phyloP scores from a whole-genome alignment of 1,284 basidiomycete species.

The Sanghuangporus weigelae region DNA sequence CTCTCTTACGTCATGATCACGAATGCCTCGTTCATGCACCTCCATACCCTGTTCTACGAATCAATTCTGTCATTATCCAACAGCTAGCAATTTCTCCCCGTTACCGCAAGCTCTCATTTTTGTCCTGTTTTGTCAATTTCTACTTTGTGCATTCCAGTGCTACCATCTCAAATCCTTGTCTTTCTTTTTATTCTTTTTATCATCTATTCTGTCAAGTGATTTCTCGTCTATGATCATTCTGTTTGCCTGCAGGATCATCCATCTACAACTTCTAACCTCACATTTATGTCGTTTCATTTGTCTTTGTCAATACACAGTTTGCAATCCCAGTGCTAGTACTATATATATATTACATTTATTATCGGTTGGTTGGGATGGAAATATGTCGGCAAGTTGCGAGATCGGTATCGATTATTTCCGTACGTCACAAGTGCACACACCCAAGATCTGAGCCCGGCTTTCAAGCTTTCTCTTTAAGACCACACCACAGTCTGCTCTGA shows the following conservation, averaged over 20 bases:
- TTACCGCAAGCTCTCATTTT: neutral
- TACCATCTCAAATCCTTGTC: neutral
- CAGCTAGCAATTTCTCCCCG: neutral
- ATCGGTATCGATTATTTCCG: neutral
- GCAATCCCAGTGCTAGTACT: neutral
- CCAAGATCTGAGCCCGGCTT: neutral
- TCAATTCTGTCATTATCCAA: neutral
- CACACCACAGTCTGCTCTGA: neutral
- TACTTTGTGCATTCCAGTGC: neutral
- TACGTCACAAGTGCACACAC: neutral
- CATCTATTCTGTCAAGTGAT: neutral
- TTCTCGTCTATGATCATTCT: neutral
- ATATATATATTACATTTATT: neutral
- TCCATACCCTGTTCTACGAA: neutral
- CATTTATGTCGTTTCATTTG: neutral
- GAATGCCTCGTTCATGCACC: neutral
- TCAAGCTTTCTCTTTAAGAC: neutral
- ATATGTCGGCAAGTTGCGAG: neutral
- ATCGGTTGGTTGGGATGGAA: neutral
- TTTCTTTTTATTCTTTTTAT: slow-evolving; percentile 6
- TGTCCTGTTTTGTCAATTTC: neutral
- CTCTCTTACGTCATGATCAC: neutral
- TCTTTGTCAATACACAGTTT: neutral
- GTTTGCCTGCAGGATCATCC: neutral
- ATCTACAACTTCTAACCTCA: neutral